phyloP scores from a whole-genome alignment of 2,329 filamentous ascomycete genomes.

The Pezicula neosporulosa region DNA sequence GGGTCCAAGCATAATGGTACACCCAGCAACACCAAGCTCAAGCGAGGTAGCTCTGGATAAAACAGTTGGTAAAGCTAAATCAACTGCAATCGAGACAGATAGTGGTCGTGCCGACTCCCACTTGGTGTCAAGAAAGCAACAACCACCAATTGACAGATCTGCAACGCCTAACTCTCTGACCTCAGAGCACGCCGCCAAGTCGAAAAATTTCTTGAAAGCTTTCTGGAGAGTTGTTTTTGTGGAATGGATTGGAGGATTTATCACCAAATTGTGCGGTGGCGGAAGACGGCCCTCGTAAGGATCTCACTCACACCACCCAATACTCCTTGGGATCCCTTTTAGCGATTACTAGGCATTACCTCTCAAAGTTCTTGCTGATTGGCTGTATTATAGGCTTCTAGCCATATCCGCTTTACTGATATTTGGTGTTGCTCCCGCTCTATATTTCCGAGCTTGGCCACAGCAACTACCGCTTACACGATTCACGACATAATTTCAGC shows the following conservation, averaged over 20 bases:
- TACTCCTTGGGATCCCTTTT: background rate
- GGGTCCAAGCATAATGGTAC: slow-evolving; percentile 17
- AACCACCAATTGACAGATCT: slow-evolving; percentile 17
- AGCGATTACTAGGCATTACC: slow-evolving; percentile 2
- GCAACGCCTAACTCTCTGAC: slow-evolving; percentile 25
- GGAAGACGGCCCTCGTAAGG: slow-evolving; percentile 24
- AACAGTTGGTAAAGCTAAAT: slow-evolving; percentile 15
- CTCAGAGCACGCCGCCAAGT: slow-evolving; percentile 19
- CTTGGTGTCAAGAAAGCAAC: slow-evolving; percentile 19
- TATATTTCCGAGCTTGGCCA: slow-evolving; percentile 15
- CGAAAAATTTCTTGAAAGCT: slow-evolving; percentile 23
- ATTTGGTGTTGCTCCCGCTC: slow-evolving; percentile 16
- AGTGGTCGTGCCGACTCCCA: slow-evolving; percentile 6
- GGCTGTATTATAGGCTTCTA: slow-evolving; percentile 19
- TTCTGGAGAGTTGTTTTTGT: slow-evolving; percentile 31
- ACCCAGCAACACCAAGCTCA: slow-evolving; percentile 18
- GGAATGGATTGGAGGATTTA: slow-evolving; percentile 31
- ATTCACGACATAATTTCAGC: too few species aligned
- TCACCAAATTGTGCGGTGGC: slow-evolving; percentile 25
- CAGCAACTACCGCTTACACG: too few species aligned
- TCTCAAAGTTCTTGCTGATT: slow-evolving; percentile 17
- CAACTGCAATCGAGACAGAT: slow-evolving; percentile 17
- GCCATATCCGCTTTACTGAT: slow-evolving; percentile 18
- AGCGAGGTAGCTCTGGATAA: slow-evolving; percentile 8
- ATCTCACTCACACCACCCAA: background rate